A percentile compares a stretch with the other conserved stretches of the same genome.
These are phyloP conservation scores for Glaciozyma antarctica DNA, from an alignment of 768 basidiomycete genomes.

Conservation along the genomic window DNA sequence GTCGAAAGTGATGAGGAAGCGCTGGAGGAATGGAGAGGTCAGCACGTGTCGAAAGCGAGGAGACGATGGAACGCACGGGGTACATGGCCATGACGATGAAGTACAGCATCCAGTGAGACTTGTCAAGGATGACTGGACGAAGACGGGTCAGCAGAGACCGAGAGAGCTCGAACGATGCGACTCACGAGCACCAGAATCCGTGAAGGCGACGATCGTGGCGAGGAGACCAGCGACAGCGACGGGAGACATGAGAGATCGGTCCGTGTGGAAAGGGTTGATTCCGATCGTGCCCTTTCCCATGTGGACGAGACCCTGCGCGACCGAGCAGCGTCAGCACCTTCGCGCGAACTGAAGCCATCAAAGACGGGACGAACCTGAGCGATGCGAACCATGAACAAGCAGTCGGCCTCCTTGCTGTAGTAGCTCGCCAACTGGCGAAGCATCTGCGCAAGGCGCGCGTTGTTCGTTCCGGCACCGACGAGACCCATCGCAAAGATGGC, in stretches of 20 bases:
- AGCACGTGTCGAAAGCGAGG: neutral
- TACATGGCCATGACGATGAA: conserved; percentile 1
- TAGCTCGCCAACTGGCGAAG: conserved; percentile 93
- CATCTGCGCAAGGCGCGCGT: conserved; percentile 95
- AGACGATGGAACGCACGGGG: neutral
- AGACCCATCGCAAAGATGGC: conserved; percentile 99
- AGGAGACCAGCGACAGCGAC: conserved; percentile 82
- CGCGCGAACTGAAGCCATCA: neutral
- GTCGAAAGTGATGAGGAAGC: conserved; percentile 93
- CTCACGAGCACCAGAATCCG: conserved; percentile 86
- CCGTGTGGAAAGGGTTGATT: conserved; percentile 91
- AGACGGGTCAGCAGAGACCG: conserved; percentile 3
- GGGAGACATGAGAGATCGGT: conserved; percentile 78
- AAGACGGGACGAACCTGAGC: conserved; percentile 45
- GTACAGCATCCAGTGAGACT: conserved; percentile 98
- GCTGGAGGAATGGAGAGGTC: conserved; percentile 30
- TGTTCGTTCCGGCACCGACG: conserved; percentile 97
- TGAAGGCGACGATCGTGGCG: conserved; percentile 81
- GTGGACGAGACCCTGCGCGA: conserved; percentile 76
- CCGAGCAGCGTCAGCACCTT: neutral
- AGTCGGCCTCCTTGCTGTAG: conserved; percentile 94
- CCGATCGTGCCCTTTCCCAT: conserved; percentile 99
- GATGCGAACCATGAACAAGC: conserved; percentile 88
- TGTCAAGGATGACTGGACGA: conserved; percentile 72
- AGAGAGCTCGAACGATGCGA: conserved; percentile 28